Evolutionary conservation across 2,329 filamentous ascomycete genomes (phyloP).

Genomic region (Metarhizium rileyi): DNA sequence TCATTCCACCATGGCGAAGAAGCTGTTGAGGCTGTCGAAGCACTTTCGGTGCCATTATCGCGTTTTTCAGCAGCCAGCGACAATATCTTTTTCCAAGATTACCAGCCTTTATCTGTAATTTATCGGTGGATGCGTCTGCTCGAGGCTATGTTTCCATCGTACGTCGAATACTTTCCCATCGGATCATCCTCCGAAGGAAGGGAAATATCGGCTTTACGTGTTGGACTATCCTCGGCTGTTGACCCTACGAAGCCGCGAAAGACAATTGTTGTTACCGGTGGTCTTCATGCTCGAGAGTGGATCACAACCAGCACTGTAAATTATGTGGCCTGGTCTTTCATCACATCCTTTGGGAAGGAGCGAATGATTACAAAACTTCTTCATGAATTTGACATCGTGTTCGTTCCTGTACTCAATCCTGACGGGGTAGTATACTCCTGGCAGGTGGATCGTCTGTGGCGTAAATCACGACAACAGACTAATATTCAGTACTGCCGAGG

Average conservation of each 20-base stretch:
- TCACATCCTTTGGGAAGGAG: slow-evolving; percentile 71
- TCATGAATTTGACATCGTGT: slow-evolving; percentile 75
- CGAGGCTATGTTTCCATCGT: slow-evolving; percentile 78
- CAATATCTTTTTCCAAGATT: slow-evolving; percentile 85
- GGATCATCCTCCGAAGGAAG: slow-evolving; percentile 84
- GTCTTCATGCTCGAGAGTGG: slow-evolving; percentile 93
- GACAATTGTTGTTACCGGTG: slow-evolving; percentile 73
- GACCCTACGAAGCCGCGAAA: slow-evolving; percentile 45
- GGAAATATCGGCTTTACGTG: slow-evolving; percentile 70
- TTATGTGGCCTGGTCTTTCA: slow-evolving; percentile 81
- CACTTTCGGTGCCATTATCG: slow-evolving; percentile 18
- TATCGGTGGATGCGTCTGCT: slow-evolving; percentile 87
- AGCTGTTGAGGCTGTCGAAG: slow-evolving; percentile 15
- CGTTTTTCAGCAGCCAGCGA: slow-evolving; percentile 33
- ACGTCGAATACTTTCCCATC: slow-evolving; percentile 63
- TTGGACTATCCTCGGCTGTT: slow-evolving; percentile 48
- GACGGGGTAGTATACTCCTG: slow-evolving; percentile 94
- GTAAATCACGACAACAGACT: slow-evolving; percentile 84
- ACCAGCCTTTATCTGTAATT: slow-evolving; percentile 76
- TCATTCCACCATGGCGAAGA: slow-evolving; percentile 14
- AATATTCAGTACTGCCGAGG: slow-evolving; percentile 75
- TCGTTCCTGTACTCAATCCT: slow-evolving; percentile 83
- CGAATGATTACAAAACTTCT: slow-evolving; percentile 65
- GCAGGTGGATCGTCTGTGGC: slow-evolving; percentile 86
- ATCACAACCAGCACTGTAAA: slow-evolving; percentile 86